phyloP scores from a whole-genome alignment of 768 basidiomycete genomes.

The Mycena vulgaris region DNA sequence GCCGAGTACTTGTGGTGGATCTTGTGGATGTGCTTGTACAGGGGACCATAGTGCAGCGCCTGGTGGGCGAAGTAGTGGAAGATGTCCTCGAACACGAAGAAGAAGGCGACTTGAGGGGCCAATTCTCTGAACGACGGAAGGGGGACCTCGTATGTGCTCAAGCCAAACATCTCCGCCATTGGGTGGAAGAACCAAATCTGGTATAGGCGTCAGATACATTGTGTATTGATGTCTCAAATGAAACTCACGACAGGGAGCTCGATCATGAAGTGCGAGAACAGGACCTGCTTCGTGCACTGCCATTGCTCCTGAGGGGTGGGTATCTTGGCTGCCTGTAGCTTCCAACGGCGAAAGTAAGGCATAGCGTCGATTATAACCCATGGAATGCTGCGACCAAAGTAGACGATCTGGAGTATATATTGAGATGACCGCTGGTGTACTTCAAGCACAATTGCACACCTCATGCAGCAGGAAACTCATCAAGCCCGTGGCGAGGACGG shows the following conservation, averaged over 20 bases:
- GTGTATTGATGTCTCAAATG: not conserved
- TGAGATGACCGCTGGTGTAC: not conserved
- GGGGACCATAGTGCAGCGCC: conserved; percentile 84
- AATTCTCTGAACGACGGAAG: conserved; percentile 83
- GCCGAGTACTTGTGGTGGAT: conserved; percentile 98
- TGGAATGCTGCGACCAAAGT: conserved; percentile 95
- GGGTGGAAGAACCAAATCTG: conserved; percentile 96
- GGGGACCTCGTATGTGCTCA: conserved; percentile 94
- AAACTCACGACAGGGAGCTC: conserved; percentile 87
- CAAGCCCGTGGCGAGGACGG: conserved; percentile 92
- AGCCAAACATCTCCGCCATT: conserved; percentile 87
- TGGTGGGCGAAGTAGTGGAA: conserved; percentile 97
- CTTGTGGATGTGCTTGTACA: conserved; percentile 97
- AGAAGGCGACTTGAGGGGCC: conserved; percentile 83
- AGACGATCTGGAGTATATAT: conserved; percentile 76
- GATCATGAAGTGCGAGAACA: conserved; percentile 96
- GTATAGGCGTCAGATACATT: not conserved
- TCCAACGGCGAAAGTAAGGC: conserved; percentile 95
- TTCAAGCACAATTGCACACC: conserved; percentile 62
- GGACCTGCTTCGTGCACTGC: conserved; percentile 95
- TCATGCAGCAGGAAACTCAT: conserved; percentile 96
- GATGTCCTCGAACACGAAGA: conserved; percentile 97
- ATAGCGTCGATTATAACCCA: conserved; percentile 97
- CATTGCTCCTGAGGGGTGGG: conserved; percentile 90
- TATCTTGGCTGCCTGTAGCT: conserved; percentile 90